These are phyloP conservation scores for Penicillium oxalicum DNA, from an alignment of 2,329 filamentous ascomycete species.

Conservation along the genomic window DNA sequence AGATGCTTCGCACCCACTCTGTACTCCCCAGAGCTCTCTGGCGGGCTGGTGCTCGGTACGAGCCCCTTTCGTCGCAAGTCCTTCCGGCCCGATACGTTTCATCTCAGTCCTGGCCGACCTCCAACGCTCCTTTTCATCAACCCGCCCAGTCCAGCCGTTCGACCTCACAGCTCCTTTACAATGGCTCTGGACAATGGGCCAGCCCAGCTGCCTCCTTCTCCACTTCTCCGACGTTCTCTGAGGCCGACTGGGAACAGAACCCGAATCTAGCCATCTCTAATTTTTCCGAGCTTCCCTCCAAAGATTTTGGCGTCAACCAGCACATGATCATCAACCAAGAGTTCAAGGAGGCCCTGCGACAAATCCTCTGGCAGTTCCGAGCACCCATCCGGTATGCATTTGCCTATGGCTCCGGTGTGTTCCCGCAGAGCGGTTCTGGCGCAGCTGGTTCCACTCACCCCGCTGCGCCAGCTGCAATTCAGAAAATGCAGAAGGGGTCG, in stretches of 20 bases:
- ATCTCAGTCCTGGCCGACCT: slow-evolving; percentile 20
- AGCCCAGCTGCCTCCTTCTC: slow-evolving; percentile 28
- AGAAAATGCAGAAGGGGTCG: slow-evolving; percentile 76
- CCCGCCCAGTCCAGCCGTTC: slow-evolving; percentile 12
- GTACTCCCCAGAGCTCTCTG: slow-evolving; percentile 18
- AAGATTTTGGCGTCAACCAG: slow-evolving; percentile 88
- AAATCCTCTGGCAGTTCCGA: slow-evolving; percentile 83
- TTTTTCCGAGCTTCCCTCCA: slow-evolving; percentile 70
- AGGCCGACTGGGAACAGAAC: slow-evolving; percentile 67
- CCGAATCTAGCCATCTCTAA: slow-evolving; percentile 64
- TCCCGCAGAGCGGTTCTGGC: slow-evolving; percentile 62
- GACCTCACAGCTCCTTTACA: slow-evolving; percentile 14
- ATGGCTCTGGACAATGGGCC: slow-evolving; percentile 9
- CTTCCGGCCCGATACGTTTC: slow-evolving; percentile 26
- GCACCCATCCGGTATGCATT: slow-evolving; percentile 95
- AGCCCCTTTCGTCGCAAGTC: slow-evolving; percentile 15
- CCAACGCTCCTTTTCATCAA: slow-evolving; percentile 16
- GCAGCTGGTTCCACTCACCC: slow-evolving; percentile 56
- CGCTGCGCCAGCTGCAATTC: slow-evolving; percentile 70
- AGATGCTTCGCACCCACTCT: slow-evolving; percentile 21
- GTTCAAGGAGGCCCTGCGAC: slow-evolving; percentile 82
- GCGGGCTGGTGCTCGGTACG: slow-evolving; percentile 17
- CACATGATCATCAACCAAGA: slow-evolving; percentile 94
- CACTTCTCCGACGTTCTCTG: slow-evolving; percentile 23
- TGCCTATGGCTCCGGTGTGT: slow-evolving; percentile 94